Base-by-base conservation (phyloP, 2,329 filamentous ascomycete species). In the Colletotrichum somersetense region DNA sequence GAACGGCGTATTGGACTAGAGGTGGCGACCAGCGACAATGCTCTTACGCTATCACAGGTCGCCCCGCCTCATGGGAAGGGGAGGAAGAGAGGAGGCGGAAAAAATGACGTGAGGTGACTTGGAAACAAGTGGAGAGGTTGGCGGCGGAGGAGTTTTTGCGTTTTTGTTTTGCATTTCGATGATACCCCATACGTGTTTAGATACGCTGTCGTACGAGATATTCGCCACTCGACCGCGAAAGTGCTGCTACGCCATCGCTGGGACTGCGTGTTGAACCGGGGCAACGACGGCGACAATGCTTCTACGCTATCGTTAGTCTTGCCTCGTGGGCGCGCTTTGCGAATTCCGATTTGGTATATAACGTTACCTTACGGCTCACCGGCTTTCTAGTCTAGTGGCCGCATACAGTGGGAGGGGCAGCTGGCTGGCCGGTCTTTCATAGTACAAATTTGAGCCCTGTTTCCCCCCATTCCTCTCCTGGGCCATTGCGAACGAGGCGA, bases 221-320 rank as follows among this genome's bases (percentile, higher is more conserved):
- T 72, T 75, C 71, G 55, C 70, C 75, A 77, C 83, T 87, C 85
- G 85, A 85, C 85, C 83, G 85, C 83, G 84, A 87, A 79, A 87
- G 85, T 87, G 85, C 85, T 85, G 74, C 79, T 87, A 86, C 85
- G 85, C 85, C 85, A 87, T 87, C 82, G 84, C 84, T 84, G 84
- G 83, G 85, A 86, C 84, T 85, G 85, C 81, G 85, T 83, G 81
- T 85, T 83, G 79, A 80, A 85, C 84, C 82, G 85, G 84, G 84
- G 76, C 79, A 77, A 74, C 72, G 77, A 75, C 76, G 80, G 81
- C 85, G 85, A 88, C 81, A 88, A 87, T 88, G 86, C 86, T 83
- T 62, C 71, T 83, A 81, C 86, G 86, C 86, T 87, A 88, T 88
- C 84, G 85, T 80, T 75, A 12, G 77, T 81, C 77, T 77, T 80